Evolutionary conservation across 495 filamentous ascomycete species (phyloP).

Genomic region (Penicillium coffeae): DNA sequence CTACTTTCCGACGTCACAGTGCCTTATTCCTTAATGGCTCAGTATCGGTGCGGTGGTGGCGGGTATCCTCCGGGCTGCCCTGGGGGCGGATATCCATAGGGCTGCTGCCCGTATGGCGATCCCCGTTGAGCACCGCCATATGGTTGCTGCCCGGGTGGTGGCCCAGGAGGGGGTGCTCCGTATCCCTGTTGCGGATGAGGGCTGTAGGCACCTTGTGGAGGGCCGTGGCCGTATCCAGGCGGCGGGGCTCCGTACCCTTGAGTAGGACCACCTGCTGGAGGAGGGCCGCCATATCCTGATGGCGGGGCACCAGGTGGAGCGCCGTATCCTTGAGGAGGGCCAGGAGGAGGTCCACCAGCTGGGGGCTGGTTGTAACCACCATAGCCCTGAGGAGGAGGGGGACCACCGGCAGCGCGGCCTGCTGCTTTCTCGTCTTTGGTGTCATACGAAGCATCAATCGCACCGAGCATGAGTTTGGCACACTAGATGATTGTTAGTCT

Average conservation of each 20-base stretch:
- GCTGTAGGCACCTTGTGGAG: slow-evolving; percentile 11
- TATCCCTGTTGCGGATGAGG: slow-evolving; percentile 10
- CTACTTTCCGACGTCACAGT: neutral
- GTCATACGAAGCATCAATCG: slow-evolving; percentile 64
- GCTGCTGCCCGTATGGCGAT: slow-evolving; percentile 25
- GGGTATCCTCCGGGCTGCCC: slow-evolving; percentile 22
- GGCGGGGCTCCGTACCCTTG: slow-evolving; percentile 9
- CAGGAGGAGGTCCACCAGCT: slow-evolving; percentile 15
- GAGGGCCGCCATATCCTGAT: slow-evolving; percentile 14
- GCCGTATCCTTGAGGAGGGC: slow-evolving; percentile 10
- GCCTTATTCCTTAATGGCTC: neutral
- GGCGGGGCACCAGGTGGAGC: slow-evolving; percentile 2
- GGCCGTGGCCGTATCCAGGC: slow-evolving; percentile 15
- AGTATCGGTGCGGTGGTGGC: slow-evolving; percentile 32
- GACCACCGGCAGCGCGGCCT: slow-evolving; percentile 10
- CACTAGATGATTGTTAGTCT: slow-evolving; percentile 33
- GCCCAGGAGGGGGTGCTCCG: slow-evolving; percentile 1
- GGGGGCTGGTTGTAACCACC: slow-evolving; percentile 30
- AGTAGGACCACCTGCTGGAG: slow-evolving; percentile 4
- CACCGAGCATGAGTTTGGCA: slow-evolving; percentile 67
- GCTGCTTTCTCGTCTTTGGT: slow-evolving; percentile 57
- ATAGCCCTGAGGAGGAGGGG: slow-evolving; percentile 26
- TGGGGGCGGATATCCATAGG: slow-evolving; percentile 22
- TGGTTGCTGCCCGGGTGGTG: slow-evolving; percentile 10
- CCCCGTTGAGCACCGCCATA: slow-evolving; percentile 7